Evolutionary conservation across 805 yeast species (phyloP).

Genomic region (Isabelozyma rhagii): DNA sequence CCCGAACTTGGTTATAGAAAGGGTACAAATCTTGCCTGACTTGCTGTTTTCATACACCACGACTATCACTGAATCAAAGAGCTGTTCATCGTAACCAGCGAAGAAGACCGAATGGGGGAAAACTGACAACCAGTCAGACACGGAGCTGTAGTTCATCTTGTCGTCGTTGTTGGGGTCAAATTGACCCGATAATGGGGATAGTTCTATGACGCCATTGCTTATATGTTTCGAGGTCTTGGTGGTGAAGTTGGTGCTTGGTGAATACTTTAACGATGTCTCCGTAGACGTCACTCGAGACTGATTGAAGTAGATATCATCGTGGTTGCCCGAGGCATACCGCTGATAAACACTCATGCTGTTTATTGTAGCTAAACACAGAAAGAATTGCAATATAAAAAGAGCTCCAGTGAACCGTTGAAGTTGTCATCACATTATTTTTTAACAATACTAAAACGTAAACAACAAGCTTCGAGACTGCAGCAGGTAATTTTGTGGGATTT

Average conservation of each 20-base stretch:
- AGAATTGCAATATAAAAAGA: background rate
- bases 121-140: constrained; percentile 35
- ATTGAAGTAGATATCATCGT: constrained; percentile 18
- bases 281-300: background rate
- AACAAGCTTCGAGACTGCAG: background rate
- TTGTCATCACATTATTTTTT: background rate
- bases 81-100: constrained; percentile 49
- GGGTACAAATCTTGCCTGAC: constrained; percentile 47
- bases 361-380: constrained; percentile 1
- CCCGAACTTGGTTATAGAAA: constrained; percentile 65
- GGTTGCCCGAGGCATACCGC: constrained; percentile 37
- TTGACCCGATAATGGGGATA: constrained; percentile 24
- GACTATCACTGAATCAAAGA: constrained; percentile 45
- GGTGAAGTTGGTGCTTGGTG: background rate
- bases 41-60: constrained; percentile 50
- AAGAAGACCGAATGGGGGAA: constrained; percentile 52
- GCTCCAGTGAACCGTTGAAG: background rate
- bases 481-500: background rate
- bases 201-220: constrained; percentile 5
- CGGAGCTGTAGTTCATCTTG: constrained; percentile 4
- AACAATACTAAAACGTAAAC: background rate
- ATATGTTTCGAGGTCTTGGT: background rate
- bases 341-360: constrained; percentile 35
- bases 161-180: constrained; percentile 12
- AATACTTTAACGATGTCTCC: background rate